Conservation (phyloP, 768 basidiomycete species). For the Chalciporus pseudorubinellus region DNA sequence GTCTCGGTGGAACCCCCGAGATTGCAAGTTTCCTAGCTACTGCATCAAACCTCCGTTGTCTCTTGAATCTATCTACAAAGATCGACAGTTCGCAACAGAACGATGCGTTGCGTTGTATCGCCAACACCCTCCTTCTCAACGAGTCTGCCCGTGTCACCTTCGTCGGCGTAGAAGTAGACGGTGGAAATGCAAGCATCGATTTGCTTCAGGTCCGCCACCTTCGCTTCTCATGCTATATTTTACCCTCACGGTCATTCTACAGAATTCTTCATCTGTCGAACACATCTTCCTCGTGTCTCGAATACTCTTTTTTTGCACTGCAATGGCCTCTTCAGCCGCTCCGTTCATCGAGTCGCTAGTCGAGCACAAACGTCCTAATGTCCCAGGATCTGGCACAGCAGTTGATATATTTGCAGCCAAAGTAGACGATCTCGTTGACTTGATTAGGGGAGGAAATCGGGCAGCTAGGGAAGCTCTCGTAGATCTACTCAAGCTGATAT, state of each 20-base stretch:
- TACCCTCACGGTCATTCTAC: conserved; percentile 1
- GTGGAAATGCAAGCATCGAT: conserved; percentile 53
- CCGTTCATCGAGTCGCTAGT: conserved; percentile 55
- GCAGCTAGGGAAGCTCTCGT: conserved; percentile 64
- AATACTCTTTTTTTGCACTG: conserved; percentile 73
- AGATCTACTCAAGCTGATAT: conserved; percentile 82
- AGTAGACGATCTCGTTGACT: conserved; percentile 53
- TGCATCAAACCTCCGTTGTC: conserved; percentile 51
- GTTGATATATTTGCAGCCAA: conserved; percentile 61
- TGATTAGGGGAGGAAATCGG: conserved; percentile 45
- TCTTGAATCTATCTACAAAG: conserved; percentile 49
- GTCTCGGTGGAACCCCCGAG: conserved; percentile 65
- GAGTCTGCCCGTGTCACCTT: conserved; percentile 60
- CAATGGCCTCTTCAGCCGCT: conserved; percentile 45
- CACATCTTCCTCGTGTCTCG: conserved; percentile 73
- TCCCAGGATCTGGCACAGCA: conserved; percentile 39
- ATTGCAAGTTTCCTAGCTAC: conserved; percentile 63
- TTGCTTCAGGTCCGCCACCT: conserved; percentile 52
- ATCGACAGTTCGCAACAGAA: conserved; percentile 59
- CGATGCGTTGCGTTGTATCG: conserved; percentile 73
- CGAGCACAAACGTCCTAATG: conserved; percentile 57
- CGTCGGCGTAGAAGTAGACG: conserved; percentile 56
- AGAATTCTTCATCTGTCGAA: conserved; percentile 64
- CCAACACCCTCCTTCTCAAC: conserved; percentile 74
- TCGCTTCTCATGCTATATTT: conserved; percentile 14